Conservation (phyloP, 305 asterid genomes). For the Fraxinus floribunda region DNA sequence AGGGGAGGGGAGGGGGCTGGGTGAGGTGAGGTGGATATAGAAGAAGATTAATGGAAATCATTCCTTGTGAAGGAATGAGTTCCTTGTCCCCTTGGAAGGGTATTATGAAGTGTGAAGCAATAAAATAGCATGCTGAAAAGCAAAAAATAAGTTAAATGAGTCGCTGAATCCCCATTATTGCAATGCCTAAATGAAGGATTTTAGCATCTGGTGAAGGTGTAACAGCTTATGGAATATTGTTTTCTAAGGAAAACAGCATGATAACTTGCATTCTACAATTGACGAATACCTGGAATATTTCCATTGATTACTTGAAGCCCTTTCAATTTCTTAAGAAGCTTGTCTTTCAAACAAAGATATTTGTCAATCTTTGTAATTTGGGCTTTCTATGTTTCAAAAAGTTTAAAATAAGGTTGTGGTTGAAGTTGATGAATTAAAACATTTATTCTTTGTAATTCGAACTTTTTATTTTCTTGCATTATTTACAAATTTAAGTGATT, state of each 20-base stretch:
- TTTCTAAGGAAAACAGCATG: conserved; percentile 29
- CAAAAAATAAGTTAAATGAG: conserved; percentile 34
- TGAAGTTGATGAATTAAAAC: too few species aligned
- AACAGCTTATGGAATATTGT: conserved; percentile 17
- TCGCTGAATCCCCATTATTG: conserved; percentile 48
- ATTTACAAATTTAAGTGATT: too few species aligned
- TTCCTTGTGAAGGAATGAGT: conserved; percentile 42
- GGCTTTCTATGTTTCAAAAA: too few species aligned
- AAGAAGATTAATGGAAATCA: conserved; percentile 37
- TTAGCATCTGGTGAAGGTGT: conserved; percentile 16
- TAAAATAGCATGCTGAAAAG: conserved; percentile 41
- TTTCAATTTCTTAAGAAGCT: conserved; percentile 20
- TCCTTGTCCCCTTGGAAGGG: conserved; percentile 51
- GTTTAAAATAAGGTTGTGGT: too few species aligned
- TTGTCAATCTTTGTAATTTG: too few species aligned
- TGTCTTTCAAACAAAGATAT: conserved; percentile 22
- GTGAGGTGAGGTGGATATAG: conserved; percentile 19
- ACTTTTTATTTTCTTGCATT: too few species aligned
- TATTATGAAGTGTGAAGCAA: conserved; percentile 81
- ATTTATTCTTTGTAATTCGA: too few species aligned
- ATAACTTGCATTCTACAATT: conserved; percentile 50
- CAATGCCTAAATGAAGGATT: conserved; percentile 19
- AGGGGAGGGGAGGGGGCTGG: background rate
- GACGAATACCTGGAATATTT: conserved; percentile 37
- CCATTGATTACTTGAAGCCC: conserved; percentile 21